Base-by-base conservation (phyloP, 208 protist genomes). In the Leishmania tarentolae region DNA sequence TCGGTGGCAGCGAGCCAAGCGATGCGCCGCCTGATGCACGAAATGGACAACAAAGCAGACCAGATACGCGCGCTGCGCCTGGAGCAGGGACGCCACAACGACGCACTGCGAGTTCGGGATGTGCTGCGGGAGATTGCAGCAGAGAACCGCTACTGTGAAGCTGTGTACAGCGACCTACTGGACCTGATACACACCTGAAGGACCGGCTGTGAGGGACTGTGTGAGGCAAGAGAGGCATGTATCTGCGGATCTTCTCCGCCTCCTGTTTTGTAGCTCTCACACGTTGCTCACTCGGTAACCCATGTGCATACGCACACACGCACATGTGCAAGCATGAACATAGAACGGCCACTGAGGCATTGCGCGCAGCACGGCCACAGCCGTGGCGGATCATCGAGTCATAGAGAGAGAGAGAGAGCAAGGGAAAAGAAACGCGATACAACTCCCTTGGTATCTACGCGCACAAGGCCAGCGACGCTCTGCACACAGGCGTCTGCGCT, bases 81-180 rank as follows among this genome's bases (percentile, higher is more conserved):
- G 52, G 84, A 91, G 79, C 88, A 96, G 80, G 78, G 77, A 6
- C 73, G 84, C 52, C 80, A 90, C 69, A 80, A 80, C 47, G 84
- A 90, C 59, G 76, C 87, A 46, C 82, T 93, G 77, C 86, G 82
- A 35, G 66, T 92, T 70, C 84, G 90, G 59, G 90, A 96, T 56
- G 87, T 95, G 82, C 70, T 97, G 86, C 78, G 88, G 71, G 86
- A 95, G 57, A 88, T 95, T 42, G 83, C 88, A 47, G 56, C 53
- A 19, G 93, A 97, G 86, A 95, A 96, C 50, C 82, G 82, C 40
- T 94, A 92, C 76, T 96, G 92, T 75, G 91, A 92, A 47, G 84
- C 79, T 57, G 81, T 96, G 46, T 95, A 97, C 87, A 80, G 65
- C 37, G 87, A 93, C 59, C 56, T 97, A 57, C 57, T 94, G 28